phyloP scores from a whole-genome alignment of 345 rosid genomes.

The Salix exigua region DNA sequence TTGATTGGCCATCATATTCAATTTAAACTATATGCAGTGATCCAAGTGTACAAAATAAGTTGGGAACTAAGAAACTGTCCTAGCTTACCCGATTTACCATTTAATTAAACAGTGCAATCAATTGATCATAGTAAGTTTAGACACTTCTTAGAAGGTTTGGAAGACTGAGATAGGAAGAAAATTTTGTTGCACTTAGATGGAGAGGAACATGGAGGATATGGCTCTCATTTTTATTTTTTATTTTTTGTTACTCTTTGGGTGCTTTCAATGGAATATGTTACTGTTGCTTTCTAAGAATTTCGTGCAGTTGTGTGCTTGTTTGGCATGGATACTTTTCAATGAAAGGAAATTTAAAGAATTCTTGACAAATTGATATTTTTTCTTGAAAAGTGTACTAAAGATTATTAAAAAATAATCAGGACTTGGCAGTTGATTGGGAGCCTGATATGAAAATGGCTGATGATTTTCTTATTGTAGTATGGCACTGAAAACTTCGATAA shows the following conservation, averaged over 20 bases:
- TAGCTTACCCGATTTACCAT: neutral
- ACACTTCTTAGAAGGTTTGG: neutral
- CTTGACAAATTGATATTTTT: no score
- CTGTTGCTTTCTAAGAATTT: neutral
- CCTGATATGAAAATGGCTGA: neutral
- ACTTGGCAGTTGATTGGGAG: neutral
- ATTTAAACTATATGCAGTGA: neutral
- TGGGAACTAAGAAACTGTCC: neutral
- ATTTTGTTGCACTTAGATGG: neutral
- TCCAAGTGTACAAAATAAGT: neutral
- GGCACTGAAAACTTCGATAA: neutral
- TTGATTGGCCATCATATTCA: neutral
- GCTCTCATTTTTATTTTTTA: neutral
- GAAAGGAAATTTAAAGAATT: neutral
- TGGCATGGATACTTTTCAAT: neutral
- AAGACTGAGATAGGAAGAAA: neutral
- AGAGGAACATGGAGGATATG: neutral
- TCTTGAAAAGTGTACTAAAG: neutral
- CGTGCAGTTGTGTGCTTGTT: neutral
- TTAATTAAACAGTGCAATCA: neutral
- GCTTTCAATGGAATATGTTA: neutral
- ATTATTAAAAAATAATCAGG: no score
- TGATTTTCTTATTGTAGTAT: neutral
- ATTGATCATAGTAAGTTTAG: neutral
- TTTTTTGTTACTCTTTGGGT: no score